Evolutionary conservation across 192 early-diverging fungal genomes (phyloP).

Genomic region (Backusella mclennaniae): DNA sequence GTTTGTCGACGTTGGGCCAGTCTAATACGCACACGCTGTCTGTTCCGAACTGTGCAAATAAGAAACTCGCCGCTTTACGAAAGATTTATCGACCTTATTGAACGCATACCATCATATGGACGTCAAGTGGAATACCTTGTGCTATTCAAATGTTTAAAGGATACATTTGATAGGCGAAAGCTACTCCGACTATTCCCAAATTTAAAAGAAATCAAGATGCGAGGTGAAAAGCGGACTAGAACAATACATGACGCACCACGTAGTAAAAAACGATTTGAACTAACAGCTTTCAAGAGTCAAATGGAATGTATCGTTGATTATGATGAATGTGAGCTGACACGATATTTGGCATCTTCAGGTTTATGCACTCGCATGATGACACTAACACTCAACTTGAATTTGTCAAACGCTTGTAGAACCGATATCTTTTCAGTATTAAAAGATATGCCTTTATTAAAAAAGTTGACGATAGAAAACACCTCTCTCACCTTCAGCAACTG

Average conservation of each 20-base stretch:
- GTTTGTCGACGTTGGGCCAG: background rate
- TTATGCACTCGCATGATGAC: background rate
- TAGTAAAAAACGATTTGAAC: background rate
- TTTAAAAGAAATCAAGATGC: background rate
- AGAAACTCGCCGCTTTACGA: background rate
- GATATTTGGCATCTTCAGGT: background rate
- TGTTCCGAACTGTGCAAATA: background rate
- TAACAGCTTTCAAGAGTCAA: background rate
- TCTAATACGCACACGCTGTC: background rate
- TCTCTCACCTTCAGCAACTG: background rate
- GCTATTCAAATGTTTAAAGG: background rate
- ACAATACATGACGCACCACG: background rate
- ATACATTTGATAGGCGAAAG: background rate
- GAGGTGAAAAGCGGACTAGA: background rate
- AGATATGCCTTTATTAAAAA: background rate
- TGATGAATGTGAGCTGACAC: constrained; percentile 1
- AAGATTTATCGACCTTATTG: background rate
- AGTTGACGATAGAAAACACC: background rate
- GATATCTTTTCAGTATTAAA: background rate
- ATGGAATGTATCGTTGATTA: background rate
- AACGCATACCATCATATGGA: background rate
- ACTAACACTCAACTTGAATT: background rate
- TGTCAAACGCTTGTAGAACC: background rate
- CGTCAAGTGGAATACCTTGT: constrained; percentile 3
- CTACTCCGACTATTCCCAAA: background rate